phyloP scores from a whole-genome alignment of 2,329 filamentous ascomycete genomes.

The Westerdykella sp. region DNA sequence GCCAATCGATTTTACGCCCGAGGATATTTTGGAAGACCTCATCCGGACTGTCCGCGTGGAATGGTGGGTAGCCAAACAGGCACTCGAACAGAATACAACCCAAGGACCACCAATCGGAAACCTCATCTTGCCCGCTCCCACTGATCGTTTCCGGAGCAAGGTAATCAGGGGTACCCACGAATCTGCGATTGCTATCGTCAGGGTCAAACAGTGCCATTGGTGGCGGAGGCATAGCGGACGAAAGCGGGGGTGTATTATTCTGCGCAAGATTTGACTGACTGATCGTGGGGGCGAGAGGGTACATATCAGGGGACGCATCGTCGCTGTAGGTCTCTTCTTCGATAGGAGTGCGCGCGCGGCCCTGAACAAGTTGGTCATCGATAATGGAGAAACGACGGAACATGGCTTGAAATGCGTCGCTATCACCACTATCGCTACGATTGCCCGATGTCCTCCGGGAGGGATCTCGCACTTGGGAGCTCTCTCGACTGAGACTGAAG shows the following conservation, averaged over 20 bases:
- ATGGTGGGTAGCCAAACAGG: conserved; percentile 85
- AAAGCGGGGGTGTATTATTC: conserved; percentile 54
- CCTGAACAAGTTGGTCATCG: conserved; percentile 40
- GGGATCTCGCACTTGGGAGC: conserved; percentile 54
- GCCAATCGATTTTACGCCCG: conserved; percentile 85
- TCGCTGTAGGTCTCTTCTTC: conserved; percentile 70
- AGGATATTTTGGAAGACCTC: conserved; percentile 96
- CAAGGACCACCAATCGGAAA: conserved; percentile 99
- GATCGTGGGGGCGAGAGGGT: conserved; percentile 55
- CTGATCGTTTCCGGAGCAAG: conserved; percentile 95
- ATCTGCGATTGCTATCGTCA: conserved; percentile 83
- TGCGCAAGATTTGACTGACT: conserved; percentile 50
- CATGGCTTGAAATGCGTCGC: conserved; percentile 76
- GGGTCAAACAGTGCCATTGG: conserved; percentile 93
- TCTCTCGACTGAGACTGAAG: conserved; percentile 68
- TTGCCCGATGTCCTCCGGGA: conserved; percentile 67
- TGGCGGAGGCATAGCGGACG: conserved; percentile 76
- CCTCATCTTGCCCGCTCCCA: conserved; percentile 90
- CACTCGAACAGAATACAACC: conserved; percentile 98
- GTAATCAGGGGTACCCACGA: conserved; percentile 96
- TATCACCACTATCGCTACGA: conserved; percentile 87
- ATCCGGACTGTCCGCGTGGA: conserved; percentile 84
- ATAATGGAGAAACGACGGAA: conserved; percentile 61
- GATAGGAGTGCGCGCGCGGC: conserved; percentile 52
- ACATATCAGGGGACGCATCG: conserved; percentile 71